Evolutionary conservation across 2,329 filamentous ascomycete species (phyloP).

Genomic region (Plectosphaerella plurivora): DNA sequence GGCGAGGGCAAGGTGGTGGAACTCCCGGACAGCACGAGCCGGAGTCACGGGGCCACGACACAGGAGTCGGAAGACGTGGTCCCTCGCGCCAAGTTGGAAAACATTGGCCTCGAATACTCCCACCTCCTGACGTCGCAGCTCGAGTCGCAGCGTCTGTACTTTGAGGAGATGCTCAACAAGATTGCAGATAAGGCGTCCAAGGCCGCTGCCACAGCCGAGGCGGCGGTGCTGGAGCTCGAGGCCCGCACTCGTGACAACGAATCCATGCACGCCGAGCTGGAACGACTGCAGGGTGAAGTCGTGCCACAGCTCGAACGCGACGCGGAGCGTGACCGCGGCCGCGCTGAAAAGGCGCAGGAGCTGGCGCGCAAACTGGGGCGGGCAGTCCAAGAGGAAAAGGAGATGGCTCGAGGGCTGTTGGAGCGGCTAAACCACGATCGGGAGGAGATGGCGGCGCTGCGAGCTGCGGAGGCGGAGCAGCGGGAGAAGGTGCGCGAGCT

Average conservation of each 20-base stretch:
- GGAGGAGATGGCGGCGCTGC: constrained; percentile 53
- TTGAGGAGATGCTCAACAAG: constrained; percentile 86
- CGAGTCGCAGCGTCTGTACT: constrained; percentile 88
- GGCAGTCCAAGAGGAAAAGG: constrained; percentile 81
- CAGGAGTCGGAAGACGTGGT: constrained; percentile 60
- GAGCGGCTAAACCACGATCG: constrained; percentile 74
- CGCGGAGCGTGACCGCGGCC: constrained; percentile 61
- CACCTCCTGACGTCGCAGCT: constrained; percentile 90
- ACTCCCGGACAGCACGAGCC: constrained; percentile 56
- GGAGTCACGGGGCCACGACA: constrained; percentile 8
- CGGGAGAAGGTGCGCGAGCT: constrained; percentile 66
- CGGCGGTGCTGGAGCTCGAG: constrained; percentile 47
- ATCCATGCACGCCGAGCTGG: constrained; percentile 36
- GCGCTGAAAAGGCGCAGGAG: constrained; percentile 67
- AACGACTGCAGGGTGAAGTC: constrained; percentile 46
- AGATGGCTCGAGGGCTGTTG: constrained; percentile 75
- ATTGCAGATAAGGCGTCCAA: constrained; percentile 84
- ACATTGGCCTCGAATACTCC: constrained; percentile 89
- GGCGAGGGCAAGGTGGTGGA: constrained; percentile 90
- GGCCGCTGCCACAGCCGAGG: constrained; percentile 63
- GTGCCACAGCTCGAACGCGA: constrained; percentile 70
- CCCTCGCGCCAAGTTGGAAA: constrained; percentile 64
- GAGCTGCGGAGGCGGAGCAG: constrained; percentile 51
- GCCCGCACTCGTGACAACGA: constrained; percentile 40
- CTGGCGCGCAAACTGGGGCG: constrained; percentile 72